Conservation (phyloP, 495 filamentous ascomycete species). For the Penicillium cinerascens region DNA sequence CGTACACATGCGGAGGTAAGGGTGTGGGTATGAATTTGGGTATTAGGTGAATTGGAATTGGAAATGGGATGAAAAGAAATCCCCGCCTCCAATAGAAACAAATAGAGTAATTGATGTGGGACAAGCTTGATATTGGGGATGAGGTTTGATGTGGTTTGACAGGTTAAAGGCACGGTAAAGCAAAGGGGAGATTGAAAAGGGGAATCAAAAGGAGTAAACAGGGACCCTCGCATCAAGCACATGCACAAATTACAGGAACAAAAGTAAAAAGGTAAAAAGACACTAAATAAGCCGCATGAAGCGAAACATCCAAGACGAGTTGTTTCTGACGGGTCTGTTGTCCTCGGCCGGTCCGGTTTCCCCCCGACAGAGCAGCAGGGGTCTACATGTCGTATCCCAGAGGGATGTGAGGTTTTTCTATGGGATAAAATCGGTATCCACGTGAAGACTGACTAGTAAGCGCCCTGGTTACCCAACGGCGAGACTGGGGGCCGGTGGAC, state of each 20-base stretch:
- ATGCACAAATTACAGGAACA: neutral
- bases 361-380: neutral
- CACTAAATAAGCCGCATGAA: neutral
- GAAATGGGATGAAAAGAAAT: too few relatives aligned
- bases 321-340: neutral
- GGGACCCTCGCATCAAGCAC: neutral
- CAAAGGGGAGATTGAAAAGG: neutral
- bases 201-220: neutral
- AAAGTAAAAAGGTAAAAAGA: neutral
- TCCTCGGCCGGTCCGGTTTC: neutral
- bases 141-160: neutral
- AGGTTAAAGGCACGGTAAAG: too few relatives aligned
- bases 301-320: neutral
- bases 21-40: neutral
- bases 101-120: neutral
- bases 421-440: neutral
- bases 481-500: slow-evolving; percentile 23
- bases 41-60: neutral
- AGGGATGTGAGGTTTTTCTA: neutral
- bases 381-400: neutral
- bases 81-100: neutral
- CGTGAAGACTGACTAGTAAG: slow-evolving; percentile 11
- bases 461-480: slow-evolving; percentile 26
- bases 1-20: neutral
- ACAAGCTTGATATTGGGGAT: neutral